Evolutionary conservation across 306 rosid species (phyloP), one percentile per base, ranked within the genome.

Genomic region (Erythrophleum fordii): DNA sequence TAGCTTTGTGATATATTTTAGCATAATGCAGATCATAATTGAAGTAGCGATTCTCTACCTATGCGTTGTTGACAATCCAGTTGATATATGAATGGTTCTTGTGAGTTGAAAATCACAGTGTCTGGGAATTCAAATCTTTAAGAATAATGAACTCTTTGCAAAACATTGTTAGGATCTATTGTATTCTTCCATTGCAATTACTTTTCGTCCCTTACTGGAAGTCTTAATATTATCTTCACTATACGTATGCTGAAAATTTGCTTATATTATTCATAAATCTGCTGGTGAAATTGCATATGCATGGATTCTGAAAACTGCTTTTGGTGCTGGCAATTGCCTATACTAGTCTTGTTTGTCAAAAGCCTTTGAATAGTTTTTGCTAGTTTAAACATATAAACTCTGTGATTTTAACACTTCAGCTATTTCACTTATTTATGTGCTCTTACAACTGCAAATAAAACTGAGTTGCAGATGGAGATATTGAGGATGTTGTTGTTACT

Each of bases 401-500:
- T 55, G n/a, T n/a, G 64, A 61, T 70, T 58, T 28, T 65, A 71
- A 45, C 72, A 29, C 53, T 62, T 18, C 46, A 48, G 26, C 64
- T 72, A 5, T 78, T 80, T 61, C 65, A 46, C 70, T 44, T 42
- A 52, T 48, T 35, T 68, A 6, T 58, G 22, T 65, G 20, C 80
- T 75, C 83, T 88, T 78, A 79, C 69, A 28, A 44, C 77, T 22
- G 59, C 23, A 39, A 70, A 45, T 51, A 18, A 73, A 68, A 70
- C 60, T 60, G 55, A 4, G n/a, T 75, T 85, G 90, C 92, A 94
- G 98, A 85, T 79, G 95, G 81, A 69, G 97, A 94, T 83, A 29
- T 85, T 78, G 97, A 92, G 88, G 84, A 78, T 48, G 73, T 83
- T 77, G 51, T 86, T 66, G 84, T 93, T 82, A 51, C 79, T 44